Conservation (phyloP, 768 basidiomycete species). For the Amanita pseudoporphyria region DNA sequence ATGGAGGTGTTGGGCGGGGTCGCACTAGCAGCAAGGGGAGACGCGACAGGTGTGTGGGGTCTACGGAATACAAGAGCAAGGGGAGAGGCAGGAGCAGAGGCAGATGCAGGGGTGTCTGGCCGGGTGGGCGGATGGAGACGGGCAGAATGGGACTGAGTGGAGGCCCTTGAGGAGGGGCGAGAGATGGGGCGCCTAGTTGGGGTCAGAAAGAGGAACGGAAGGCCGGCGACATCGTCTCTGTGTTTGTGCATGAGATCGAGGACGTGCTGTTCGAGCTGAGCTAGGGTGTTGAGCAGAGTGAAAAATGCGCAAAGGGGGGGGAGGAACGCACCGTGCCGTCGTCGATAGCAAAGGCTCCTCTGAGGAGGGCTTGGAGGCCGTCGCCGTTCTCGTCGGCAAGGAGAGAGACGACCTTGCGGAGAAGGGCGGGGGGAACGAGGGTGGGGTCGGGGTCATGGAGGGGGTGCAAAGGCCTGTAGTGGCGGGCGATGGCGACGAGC, state of each 20-base stretch:
- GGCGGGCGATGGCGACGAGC: constrained; percentile 62
- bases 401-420: constrained; percentile 62
- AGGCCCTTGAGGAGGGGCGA: constrained; percentile 72
- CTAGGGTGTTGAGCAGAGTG: constrained; percentile 11
- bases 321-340: constrained; percentile 49
- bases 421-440: constrained; percentile 48
- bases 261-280: constrained; percentile 77
- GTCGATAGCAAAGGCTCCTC: constrained; percentile 58
- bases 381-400: constrained; percentile 84
- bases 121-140: constrained; percentile 45
- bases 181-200: constrained; percentile 73
- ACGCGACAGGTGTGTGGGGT: constrained; percentile 72
- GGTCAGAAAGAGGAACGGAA: constrained; percentile 76
- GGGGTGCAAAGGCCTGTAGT: constrained; percentile 52
- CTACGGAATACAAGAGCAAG: constrained; percentile 64
- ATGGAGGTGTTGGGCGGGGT: constrained; percentile 45
- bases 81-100: constrained; percentile 67
- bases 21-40: constrained; percentile 58
- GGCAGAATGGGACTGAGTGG: constrained; percentile 60
- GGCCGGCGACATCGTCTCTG: constrained; percentile 73
- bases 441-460: constrained; percentile 41
- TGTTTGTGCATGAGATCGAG: constrained; percentile 96
- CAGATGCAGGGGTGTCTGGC: constrained; percentile 68
- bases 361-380: constrained; percentile 67
- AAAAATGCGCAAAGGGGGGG: constrained; percentile 9